Evolutionary conservation across 345 rosid species (phyloP).

Genomic region (Eucalyptus regnans): DNA sequence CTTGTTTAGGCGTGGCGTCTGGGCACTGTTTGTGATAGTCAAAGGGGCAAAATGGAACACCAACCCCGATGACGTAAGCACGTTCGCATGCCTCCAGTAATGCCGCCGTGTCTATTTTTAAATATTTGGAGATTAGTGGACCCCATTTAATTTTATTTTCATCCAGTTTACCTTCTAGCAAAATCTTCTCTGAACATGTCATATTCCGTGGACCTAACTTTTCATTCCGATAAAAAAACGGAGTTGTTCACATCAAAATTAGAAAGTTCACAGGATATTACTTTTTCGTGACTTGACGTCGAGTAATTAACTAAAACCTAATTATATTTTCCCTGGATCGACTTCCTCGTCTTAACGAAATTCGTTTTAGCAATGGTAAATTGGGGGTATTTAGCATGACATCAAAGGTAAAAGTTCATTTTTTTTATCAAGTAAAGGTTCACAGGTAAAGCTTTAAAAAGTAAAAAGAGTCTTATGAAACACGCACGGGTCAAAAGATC

Average conservation of each 20-base stretch:
- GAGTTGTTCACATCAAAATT: background rate
- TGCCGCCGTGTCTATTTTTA: background rate
- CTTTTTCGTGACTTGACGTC: accelerated
- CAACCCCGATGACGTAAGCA: background rate
- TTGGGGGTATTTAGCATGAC: too few relatives aligned
- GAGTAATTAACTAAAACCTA: background rate
- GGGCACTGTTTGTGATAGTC: background rate
- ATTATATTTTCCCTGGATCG: accelerated
- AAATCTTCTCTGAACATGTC: background rate
- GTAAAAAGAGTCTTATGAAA: background rate
- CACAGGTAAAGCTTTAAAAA: background rate
- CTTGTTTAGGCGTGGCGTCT: background rate
- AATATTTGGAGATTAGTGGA: background rate
- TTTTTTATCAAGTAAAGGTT: background rate
- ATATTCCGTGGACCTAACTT: background rate
- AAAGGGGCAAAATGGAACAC: background rate
- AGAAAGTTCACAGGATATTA: too few relatives aligned
- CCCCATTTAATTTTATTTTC: background rate
- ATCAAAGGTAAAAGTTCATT: background rate
- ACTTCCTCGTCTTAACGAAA: background rate
- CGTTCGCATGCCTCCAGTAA: background rate
- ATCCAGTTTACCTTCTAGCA: background rate
- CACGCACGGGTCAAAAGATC: background rate
- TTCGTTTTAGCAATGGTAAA: background rate
- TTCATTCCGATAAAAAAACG: background rate